These are phyloP conservation scores for Dioscorea cayenensis DNA, from an alignment of 116 monocot genomes.

Conservation along the genomic window DNA sequence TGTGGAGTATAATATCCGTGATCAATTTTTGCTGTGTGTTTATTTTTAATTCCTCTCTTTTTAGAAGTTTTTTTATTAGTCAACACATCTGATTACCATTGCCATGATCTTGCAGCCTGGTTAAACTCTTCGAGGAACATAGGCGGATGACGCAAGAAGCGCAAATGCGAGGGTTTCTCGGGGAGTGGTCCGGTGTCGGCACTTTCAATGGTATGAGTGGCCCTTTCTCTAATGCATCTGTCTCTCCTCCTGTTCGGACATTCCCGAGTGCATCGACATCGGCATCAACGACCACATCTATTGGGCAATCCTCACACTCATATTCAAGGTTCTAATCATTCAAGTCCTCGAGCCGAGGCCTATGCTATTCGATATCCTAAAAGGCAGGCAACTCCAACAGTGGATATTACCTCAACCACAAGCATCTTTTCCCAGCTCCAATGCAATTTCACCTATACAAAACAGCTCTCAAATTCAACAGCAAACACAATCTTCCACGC, in stretches of 20 bases:
- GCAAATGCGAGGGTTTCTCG: no score
- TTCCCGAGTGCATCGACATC: constrained; percentile 56
- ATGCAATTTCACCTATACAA: constrained; percentile 24
- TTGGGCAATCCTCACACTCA: constrained; percentile 55
- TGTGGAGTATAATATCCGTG: no score
- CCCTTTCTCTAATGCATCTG: no score
- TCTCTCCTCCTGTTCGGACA: constrained; percentile 37
- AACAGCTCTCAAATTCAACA: constrained; percentile 33
- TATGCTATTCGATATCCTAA: constrained; percentile 59
- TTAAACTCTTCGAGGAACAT: no score
- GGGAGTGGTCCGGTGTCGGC: no score
- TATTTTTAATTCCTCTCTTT: no score
- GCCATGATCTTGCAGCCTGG: no score
- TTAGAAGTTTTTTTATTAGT: no score
- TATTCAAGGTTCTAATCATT: constrained; percentile 49
- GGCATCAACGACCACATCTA: constrained; percentile 53
- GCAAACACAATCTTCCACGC: constrained; percentile 31
- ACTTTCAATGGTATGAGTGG: no score
- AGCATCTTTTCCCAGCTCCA: constrained; percentile 35
- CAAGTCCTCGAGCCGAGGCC: constrained; percentile 60
- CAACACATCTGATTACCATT: no score
- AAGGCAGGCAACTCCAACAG: constrained; percentile 69
- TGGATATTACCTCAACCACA: constrained; percentile 38
- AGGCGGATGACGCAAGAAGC: no score
- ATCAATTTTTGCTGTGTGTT: no score